Evolutionary conservation across 148 eudicot species (phyloP).

Genomic region (Dysphania ambrosioides): DNA sequence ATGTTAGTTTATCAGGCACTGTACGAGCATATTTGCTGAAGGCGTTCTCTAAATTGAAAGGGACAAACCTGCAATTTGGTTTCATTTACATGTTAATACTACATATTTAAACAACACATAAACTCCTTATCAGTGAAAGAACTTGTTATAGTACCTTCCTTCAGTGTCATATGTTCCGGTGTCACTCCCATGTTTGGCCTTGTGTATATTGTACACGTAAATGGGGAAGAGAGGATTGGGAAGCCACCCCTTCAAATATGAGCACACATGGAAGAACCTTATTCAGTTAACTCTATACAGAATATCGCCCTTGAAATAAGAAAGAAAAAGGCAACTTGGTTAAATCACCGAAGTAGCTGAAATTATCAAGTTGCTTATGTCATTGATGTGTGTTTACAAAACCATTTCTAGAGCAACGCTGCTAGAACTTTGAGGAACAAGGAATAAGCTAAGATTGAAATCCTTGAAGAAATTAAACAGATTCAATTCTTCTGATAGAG

Average conservation of each 20-base stretch:
- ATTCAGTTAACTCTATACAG: background rate
- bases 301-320: background rate
- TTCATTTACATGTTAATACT: background rate
- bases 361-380: too few species aligned
- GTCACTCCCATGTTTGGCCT: conserved; percentile 73
- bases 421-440: too few species aligned
- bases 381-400: too few species aligned
- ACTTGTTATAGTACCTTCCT: conserved; percentile 47
- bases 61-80: conserved; percentile 45
- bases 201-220: conserved; percentile 58
- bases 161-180: conserved; percentile 65
- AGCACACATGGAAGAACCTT: background rate
- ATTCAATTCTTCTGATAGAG: too few species aligned
- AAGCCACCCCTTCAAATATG: conserved; percentile 52
- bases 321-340: too few species aligned
- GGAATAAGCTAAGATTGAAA: too few species aligned
- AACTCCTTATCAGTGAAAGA: background rate
- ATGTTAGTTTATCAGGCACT: conserved; percentile 61
- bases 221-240: conserved; percentile 58
- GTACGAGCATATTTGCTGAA: conserved; percentile 81
- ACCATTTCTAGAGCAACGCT: too few species aligned
- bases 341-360: too few species aligned
- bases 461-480: too few species aligned
- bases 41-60: conserved; percentile 51
- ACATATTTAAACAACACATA: background rate